These are phyloP conservation scores for Epichloe baconii DNA, from an alignment of 2,329 filamentous ascomycete species.

Conservation along the genomic window DNA sequence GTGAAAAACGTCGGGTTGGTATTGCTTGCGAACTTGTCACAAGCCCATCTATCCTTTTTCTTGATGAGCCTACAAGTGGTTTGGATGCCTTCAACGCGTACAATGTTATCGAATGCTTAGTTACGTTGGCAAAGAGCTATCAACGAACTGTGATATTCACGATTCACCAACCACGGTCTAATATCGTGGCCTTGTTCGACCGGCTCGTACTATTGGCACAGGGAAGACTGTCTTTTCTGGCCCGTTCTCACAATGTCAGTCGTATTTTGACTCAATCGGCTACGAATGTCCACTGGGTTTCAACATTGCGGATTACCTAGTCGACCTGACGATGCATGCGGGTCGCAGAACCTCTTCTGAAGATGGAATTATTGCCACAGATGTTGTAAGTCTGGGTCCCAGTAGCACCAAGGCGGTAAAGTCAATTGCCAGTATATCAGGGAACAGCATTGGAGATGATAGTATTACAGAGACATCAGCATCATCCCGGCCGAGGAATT, in stretches of 20 bases:
- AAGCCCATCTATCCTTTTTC: constrained; percentile 89
- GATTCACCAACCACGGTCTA: constrained; percentile 94
- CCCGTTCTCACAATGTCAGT: constrained; percentile 74
- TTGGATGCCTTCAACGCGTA: constrained; percentile 95
- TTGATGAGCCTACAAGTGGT: constrained; percentile 94
- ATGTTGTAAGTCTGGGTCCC: constrained; percentile 57
- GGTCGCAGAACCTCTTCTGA: constrained; percentile 44
- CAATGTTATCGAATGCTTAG: constrained; percentile 92
- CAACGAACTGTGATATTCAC: constrained; percentile 96
- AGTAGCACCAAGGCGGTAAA: constrained; percentile 84
- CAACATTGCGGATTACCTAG: constrained; percentile 96
- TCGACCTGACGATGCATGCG: constrained; percentile 96
- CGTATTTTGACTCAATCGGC: constrained; percentile 83
- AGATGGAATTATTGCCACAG: constrained; percentile 38
- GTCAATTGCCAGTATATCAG: constrained; percentile 75
- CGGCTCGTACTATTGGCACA: constrained; percentile 82
- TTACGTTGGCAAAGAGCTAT: constrained; percentile 89
- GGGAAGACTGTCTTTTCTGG: constrained; percentile 85
- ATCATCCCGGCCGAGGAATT: constrained; percentile 49
- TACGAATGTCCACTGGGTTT: constrained; percentile 92
- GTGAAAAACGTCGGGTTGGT: constrained; percentile 88
- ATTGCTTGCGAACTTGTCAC: constrained; percentile 98
- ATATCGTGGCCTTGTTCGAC: constrained; percentile 95
- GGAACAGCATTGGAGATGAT: constrained; percentile 58
- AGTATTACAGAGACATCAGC: constrained; percentile 47